Percentiles rank a stretch among this genome's conserved stretches.
Evolutionary conservation across 2,329 filamentous ascomycete genomes (phyloP).

Genomic region (Aspergillus carbonarius): DNA sequence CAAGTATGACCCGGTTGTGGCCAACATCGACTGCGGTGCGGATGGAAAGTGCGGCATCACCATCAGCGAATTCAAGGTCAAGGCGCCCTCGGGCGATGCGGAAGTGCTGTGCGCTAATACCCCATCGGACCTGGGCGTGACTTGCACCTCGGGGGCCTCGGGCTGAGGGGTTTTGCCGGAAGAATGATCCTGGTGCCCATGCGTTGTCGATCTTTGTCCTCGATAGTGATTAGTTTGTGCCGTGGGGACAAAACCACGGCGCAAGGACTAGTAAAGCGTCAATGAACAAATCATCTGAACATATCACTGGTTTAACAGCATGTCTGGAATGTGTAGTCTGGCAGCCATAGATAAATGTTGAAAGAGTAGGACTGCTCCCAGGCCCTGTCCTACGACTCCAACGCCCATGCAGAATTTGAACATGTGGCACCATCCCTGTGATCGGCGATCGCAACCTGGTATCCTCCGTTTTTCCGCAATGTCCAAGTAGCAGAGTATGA

Average conservation of each 20-base stretch:
- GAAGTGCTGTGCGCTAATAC: slow-evolving; percentile 38
- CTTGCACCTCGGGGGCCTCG: slow-evolving; percentile 36
- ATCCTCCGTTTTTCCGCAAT: background rate
- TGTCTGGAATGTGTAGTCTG: no score
- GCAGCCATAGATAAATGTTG: background rate
- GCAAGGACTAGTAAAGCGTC: no score
- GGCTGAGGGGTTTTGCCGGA: slow-evolving; percentile 19
- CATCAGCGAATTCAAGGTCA: slow-evolving; percentile 36
- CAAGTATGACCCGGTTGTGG: slow-evolving; percentile 36
- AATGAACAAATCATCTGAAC: no score
- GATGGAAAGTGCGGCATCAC: slow-evolving; percentile 41
- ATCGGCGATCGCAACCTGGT: background rate
- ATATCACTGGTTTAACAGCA: no score
- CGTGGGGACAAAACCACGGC: no score
- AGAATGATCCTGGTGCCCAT: background rate
- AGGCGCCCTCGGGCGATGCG: slow-evolving; percentile 33
- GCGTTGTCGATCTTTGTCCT: background rate
- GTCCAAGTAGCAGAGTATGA: background rate
- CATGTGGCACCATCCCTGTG: background rate
- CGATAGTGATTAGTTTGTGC: background rate
- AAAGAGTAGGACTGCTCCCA: background rate
- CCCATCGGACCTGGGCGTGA: slow-evolving; percentile 30
- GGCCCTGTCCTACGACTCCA: background rate
- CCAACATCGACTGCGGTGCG: slow-evolving; percentile 41
- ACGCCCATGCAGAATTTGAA: background rate